Percentiles rank a stretch among this genome's conserved stretches.
phyloP scores from a whole-genome alignment of 169 alveolate species.

The Eimeria tenella region DNA sequence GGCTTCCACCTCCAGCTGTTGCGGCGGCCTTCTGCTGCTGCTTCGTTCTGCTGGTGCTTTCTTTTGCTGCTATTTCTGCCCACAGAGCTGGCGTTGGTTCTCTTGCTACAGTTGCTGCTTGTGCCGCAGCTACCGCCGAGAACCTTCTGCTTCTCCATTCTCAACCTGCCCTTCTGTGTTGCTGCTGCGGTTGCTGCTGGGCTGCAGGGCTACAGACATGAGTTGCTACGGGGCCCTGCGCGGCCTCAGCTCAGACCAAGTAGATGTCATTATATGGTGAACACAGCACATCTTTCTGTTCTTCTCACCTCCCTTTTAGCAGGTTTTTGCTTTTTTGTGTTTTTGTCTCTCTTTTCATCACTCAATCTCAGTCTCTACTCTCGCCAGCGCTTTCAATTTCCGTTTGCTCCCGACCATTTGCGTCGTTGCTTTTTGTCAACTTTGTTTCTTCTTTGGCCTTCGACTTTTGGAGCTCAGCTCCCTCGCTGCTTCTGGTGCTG shows the following conservation, averaged over 20 bases:
- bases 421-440: neutral
- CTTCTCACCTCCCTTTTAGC: too few relatives aligned
- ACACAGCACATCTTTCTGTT: neutral
- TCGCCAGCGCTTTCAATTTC: neutral
- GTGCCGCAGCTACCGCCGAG: constrained; percentile 2
- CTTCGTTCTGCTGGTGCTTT: neutral
- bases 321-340: neutral
- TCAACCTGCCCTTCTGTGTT: too few relatives aligned
- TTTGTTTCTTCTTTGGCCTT: neutral
- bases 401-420: neutral
- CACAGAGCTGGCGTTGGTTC: neutral
- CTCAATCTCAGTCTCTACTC: neutral
- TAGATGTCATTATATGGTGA: neutral
- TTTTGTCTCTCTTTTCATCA: neutral
- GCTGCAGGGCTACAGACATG: constrained; percentile 31
- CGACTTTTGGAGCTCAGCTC: neutral
- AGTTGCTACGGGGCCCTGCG: constrained; percentile 16
- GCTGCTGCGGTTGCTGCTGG: constrained; percentile 38
- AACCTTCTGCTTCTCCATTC: neutral
- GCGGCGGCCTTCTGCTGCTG: constrained; percentile 10
- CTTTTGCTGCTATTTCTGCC: constrained; percentile 6
- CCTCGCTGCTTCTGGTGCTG: constrained; percentile 4
- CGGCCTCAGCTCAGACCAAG: neutral
- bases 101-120: constrained; percentile 3
- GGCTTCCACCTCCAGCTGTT: neutral